These are phyloP conservation scores for Coniochaeta ligniaria DNA, from an alignment of 2,329 filamentous ascomycete species.

Conservation along the genomic window DNA sequence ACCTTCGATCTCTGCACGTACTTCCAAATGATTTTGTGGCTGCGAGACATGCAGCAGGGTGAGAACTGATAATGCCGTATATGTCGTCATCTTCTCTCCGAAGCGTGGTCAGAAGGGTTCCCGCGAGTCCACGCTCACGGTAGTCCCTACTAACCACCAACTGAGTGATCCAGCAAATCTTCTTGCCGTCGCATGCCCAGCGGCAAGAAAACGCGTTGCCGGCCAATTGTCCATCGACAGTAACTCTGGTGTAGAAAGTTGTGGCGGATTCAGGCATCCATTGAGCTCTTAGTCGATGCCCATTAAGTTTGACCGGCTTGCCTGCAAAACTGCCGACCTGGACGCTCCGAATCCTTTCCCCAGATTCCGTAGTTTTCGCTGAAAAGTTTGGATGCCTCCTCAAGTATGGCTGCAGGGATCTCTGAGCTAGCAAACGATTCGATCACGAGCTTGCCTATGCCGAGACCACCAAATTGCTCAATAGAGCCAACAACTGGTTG, in stretches of 20 bases:
- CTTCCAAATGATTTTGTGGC: slow-evolving; percentile 21
- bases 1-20: slow-evolving; percentile 6
- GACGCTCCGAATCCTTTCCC: slow-evolving; percentile 4
- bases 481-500: background rate
- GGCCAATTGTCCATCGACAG: slow-evolving; percentile 21
- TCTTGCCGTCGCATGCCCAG: slow-evolving; percentile 21
- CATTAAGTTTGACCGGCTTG: slow-evolving; percentile 9
- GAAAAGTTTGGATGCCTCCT: slow-evolving; percentile 27
- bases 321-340: slow-evolving; percentile 11
- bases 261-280: slow-evolving; percentile 17
- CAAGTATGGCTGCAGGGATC: slow-evolving; percentile 20
- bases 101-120: slow-evolving; percentile 21
- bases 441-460: background rate
- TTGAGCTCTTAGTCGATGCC: slow-evolving; percentile 25
- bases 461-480: background rate
- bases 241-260: slow-evolving; percentile 23
- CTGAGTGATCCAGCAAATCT: slow-evolving; percentile 32
- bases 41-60: slow-evolving; percentile 27
- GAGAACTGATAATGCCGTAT: slow-evolving; percentile 31
- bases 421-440: background rate
- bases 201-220: slow-evolving; percentile 27
- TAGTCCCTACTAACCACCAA: slow-evolving; percentile 27
- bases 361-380: slow-evolving; percentile 26
- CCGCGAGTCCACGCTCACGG: slow-evolving; percentile 27
- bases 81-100: slow-evolving; percentile 20